Conservation (phyloP, 139 green algal species). For the Coelastrella sp. region DNA sequence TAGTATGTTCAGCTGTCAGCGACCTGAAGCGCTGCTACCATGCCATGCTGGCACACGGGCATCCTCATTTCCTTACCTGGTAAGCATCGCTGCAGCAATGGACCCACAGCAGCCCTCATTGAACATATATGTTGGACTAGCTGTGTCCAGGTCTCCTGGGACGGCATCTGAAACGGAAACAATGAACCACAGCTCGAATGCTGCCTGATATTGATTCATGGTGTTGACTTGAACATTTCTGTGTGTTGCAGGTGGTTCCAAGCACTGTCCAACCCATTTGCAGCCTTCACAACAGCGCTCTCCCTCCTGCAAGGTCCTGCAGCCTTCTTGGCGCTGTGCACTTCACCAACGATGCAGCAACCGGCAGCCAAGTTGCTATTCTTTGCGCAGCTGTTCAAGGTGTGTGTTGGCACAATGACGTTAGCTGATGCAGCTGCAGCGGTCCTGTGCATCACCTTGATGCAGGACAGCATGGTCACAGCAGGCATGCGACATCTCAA, state of each 20-base stretch:
- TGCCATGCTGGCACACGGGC: conserved; percentile 10
- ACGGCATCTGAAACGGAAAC: too few relatives aligned
- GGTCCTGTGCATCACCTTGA: conserved; percentile 4
- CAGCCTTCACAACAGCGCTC: not conserved
- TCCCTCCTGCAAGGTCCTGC: conserved; percentile 19
- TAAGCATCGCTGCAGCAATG: not conserved
- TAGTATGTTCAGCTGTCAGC: not conserved
- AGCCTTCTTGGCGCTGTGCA: conserved; percentile 7
- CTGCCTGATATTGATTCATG: too few relatives aligned
- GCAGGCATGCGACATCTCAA: not conserved
- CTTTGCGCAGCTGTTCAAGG: not conserved
- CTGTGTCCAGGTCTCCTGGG: too few relatives aligned
- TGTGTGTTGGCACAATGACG: not conserved
- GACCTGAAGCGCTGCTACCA: not conserved
- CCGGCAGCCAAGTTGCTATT: not conserved
- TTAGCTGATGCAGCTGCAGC: not conserved
- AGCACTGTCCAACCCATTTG: not conserved
- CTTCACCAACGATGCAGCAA: not conserved
- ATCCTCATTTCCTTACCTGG: conserved; percentile 6
- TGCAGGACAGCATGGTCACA: not conserved
- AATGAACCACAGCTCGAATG: too few relatives aligned
- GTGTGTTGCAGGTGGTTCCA: conserved; percentile 19
- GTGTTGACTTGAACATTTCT: not conserved
- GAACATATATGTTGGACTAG: too few relatives aligned
- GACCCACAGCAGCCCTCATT: too few relatives aligned